A percentile compares a stretch with the other conserved stretches of the same genome.
phyloP scores from a whole-genome alignment of 305 asterid genomes.

The Solanum chacoense region DNA sequence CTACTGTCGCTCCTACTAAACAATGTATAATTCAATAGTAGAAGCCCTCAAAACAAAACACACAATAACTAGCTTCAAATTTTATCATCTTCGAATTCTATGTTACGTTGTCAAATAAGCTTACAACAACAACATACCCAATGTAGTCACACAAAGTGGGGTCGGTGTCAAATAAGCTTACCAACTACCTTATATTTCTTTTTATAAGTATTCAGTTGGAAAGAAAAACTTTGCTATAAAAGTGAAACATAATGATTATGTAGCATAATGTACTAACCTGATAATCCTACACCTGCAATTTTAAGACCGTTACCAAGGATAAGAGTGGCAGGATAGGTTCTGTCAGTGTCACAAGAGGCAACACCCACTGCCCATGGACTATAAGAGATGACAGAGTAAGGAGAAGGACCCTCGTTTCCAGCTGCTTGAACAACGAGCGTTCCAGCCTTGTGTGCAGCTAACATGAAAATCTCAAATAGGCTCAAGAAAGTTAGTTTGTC shows the following conservation, averaged over 20 bases:
- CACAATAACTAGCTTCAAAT: neutral
- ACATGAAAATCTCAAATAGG: constrained; percentile 72
- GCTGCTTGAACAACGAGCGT: constrained; percentile 71
- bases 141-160: neutral
- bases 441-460: constrained; percentile 80
- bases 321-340: constrained; percentile 72
- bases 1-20: constrained; percentile 57
- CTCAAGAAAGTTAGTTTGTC: constrained; percentile 63
- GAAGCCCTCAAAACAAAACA: neutral
- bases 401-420: constrained; percentile 80
- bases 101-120: neutral
- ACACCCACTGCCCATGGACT: constrained; percentile 89
- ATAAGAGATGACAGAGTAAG: constrained; percentile 65
- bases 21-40: neutral
- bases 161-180: neutral
- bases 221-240: neutral
- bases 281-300: constrained; percentile 65
- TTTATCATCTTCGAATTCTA: neutral
- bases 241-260: neutral
- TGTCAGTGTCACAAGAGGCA: constrained; percentile 64
- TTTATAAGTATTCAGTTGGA: neutral
- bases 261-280: constrained; percentile 27
- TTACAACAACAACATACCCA: neutral
- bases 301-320: constrained; percentile 61
- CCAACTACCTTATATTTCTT: neutral